A percentile compares a stretch with the other conserved stretches of the same genome.
Conservation (phyloP, 495 filamentous ascomycete genomes). For the Podospora pseudopauciseta region DNA sequence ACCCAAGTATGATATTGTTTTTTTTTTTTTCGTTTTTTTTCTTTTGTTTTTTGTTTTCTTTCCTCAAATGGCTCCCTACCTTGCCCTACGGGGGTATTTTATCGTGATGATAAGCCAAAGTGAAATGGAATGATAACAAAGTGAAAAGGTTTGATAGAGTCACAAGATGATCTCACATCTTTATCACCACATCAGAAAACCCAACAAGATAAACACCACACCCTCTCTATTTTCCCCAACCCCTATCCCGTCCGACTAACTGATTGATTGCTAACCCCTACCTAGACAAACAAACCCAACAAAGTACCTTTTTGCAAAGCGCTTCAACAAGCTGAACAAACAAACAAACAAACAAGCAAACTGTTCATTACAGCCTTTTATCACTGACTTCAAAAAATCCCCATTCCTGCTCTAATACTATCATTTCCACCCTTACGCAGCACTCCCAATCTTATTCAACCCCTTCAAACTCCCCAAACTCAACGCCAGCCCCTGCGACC, state of each 20-base stretch:
- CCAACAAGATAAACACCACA: neutral
- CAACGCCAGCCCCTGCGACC: conserved; percentile 91
- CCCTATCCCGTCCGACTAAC: too few relatives aligned
- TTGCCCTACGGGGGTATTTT: too few relatives aligned
- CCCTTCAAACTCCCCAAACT: conserved; percentile 95
- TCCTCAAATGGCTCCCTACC: too few relatives aligned
- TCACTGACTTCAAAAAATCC: neutral
- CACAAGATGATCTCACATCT: too few relatives aligned
- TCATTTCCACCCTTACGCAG: conserved; percentile 33
- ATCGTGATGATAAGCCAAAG: too few relatives aligned
- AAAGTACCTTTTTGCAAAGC: neutral
- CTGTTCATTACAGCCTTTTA: neutral
- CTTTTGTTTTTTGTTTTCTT: too few relatives aligned
- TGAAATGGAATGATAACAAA: too few relatives aligned
- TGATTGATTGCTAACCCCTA: too few relatives aligned
- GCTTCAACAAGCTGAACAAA: neutral
- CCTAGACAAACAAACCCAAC: too few relatives aligned
- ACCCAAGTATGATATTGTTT: neutral
- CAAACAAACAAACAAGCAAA: neutral
- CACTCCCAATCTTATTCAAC: conserved; percentile 71
- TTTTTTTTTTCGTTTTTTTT: neutral
- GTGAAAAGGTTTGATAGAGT: too few relatives aligned
- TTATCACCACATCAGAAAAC: too few relatives aligned
- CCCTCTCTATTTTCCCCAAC: neutral
- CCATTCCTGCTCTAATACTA: neutral